Evolutionary conservation across 441 rosid genomes (phyloP).

Genomic region (Metrosideros polymorpha): DNA sequence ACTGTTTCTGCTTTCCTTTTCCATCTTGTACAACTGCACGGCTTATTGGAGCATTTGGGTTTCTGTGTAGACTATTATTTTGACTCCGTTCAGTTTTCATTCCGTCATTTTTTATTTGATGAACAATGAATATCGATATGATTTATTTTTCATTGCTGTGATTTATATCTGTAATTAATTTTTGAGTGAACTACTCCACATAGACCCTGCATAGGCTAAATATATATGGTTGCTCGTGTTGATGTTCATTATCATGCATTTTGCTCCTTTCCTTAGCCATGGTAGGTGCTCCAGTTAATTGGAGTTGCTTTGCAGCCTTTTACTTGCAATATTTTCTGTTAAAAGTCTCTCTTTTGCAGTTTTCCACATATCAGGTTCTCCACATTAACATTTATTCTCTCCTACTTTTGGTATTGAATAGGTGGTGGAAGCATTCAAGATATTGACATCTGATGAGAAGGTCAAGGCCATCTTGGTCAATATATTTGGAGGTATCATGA

Average conservation of each 20-base stretch:
- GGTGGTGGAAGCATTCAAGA: slow-evolving; percentile 99
- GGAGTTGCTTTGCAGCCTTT: not conserved
- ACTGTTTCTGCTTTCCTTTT: not conserved
- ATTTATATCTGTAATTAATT: not conserved
- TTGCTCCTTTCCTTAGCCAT: not conserved
- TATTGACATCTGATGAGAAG: slow-evolving; percentile 91
- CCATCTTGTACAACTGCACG: not conserved
- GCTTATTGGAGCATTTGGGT: not conserved
- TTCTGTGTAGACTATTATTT: not conserved
- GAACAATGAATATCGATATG: not conserved
- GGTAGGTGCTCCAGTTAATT: not conserved
- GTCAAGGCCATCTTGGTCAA: slow-evolving; percentile 96
- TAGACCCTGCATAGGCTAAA: not conserved
- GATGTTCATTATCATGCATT: not conserved
- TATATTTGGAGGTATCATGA: slow-evolving; percentile 98
- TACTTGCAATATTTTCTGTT: not conserved
- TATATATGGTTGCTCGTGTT: not conserved
- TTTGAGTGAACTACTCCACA: not conserved
- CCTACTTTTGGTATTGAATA: slow-evolving; percentile 8
- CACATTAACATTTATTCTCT: not conserved
- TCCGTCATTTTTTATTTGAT: not conserved
- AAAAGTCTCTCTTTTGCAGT: not conserved
- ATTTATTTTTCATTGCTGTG: not conserved
- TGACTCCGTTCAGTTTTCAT: not conserved
- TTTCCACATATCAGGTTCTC: not conserved